These are phyloP conservation scores for Canariomyces notabilis DNA, from an alignment of 2,329 filamentous ascomycete species.

Conservation along the genomic window DNA sequence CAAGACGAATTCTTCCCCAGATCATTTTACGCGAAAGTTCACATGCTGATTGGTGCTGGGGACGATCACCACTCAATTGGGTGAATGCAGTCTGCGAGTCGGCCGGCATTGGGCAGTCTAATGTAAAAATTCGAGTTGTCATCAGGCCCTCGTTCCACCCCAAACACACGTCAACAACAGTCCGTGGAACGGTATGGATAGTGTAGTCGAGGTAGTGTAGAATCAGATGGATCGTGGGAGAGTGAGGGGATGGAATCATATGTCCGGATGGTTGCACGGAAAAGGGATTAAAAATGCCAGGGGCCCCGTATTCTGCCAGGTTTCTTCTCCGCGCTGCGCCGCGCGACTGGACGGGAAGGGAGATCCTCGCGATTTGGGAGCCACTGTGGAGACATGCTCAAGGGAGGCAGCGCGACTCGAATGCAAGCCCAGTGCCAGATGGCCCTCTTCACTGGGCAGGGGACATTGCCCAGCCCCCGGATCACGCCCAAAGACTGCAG, in stretches of 20 bases:
- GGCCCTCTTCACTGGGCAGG: slow-evolving; percentile 1
- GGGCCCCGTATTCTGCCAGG: slow-evolving; percentile 4
- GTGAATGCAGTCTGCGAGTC: not conserved
- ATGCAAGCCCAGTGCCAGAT: slow-evolving; percentile 2
- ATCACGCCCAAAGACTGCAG: slow-evolving; percentile 11
- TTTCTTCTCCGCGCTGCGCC: slow-evolving; percentile 5
- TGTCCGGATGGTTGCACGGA: not conserved
- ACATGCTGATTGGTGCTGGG: slow-evolving; percentile 23
- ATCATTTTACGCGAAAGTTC: slow-evolving; percentile 8
- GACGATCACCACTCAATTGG: slow-evolving; percentile 18
- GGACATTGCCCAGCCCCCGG: slow-evolving; percentile 1
- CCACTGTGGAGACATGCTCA: slow-evolving; percentile 5
- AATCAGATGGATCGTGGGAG: not conserved
- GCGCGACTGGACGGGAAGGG: slow-evolving; percentile 2
- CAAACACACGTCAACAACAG: too few species aligned
- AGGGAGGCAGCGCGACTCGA: not conserved
- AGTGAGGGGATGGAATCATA: not conserved
- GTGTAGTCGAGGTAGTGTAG: not conserved
- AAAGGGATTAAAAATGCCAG: not conserved
- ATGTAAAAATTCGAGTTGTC: too few species aligned
- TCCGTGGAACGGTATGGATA: too few species aligned
- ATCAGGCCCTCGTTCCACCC: too few species aligned
- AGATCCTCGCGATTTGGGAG: slow-evolving; percentile 13
- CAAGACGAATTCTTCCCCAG: slow-evolving; percentile 1
- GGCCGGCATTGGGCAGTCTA: not conserved